Percentiles rank a stretch among this genome's conserved stretches.
Conservation (phyloP, 192 early-diverging fungal species). For the Entophlyctis helioformis region DNA sequence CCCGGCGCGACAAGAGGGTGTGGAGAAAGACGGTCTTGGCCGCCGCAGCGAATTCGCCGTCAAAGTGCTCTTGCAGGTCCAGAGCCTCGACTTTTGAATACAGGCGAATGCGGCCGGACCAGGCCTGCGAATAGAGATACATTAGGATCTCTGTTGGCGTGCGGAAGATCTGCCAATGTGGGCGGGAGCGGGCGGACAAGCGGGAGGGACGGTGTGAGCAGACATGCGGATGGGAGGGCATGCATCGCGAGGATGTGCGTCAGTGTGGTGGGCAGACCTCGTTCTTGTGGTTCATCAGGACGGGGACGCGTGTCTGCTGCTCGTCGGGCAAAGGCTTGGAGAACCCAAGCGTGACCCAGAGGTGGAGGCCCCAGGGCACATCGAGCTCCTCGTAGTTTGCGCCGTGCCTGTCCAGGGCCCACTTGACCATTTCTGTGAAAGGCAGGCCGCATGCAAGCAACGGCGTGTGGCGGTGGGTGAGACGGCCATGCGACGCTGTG, state of each 20-base stretch:
- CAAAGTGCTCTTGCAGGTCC: slow-evolving; percentile 19
- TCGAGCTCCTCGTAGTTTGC: slow-evolving; percentile 17
- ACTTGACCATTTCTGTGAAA: slow-evolving; percentile 19
- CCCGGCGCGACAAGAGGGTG: slow-evolving; percentile 2
- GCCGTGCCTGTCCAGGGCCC: slow-evolving; percentile 33
- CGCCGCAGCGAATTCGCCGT: slow-evolving; percentile 15
- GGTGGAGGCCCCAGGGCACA: slow-evolving; percentile 26
- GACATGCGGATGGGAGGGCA: background rate
- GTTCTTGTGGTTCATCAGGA: slow-evolving; percentile 24
- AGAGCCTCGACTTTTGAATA: slow-evolving; percentile 18
- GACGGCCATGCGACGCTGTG: background rate
- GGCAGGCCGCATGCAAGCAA: background rate
- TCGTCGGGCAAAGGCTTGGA: slow-evolving; percentile 17
- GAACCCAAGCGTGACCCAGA: slow-evolving; percentile 14
- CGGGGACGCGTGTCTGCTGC: slow-evolving; percentile 20
- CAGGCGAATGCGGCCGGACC: slow-evolving; percentile 20
- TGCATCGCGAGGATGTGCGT: background rate
- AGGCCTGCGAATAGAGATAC: slow-evolving; percentile 32
- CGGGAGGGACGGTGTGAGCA: background rate
- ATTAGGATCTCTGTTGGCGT: slow-evolving; percentile 25
- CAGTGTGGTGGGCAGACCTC: slow-evolving; percentile 17
- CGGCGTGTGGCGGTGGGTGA: background rate
- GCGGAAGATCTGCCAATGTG: slow-evolving; percentile 1
- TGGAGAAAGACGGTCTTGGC: slow-evolving; percentile 19
- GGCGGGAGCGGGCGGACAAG: background rate